Evolutionary conservation across 2,329 filamentous ascomycete species (phyloP), one percentile per base, ranked within the genome.

Genomic region (Diaporthe citri): DNA sequence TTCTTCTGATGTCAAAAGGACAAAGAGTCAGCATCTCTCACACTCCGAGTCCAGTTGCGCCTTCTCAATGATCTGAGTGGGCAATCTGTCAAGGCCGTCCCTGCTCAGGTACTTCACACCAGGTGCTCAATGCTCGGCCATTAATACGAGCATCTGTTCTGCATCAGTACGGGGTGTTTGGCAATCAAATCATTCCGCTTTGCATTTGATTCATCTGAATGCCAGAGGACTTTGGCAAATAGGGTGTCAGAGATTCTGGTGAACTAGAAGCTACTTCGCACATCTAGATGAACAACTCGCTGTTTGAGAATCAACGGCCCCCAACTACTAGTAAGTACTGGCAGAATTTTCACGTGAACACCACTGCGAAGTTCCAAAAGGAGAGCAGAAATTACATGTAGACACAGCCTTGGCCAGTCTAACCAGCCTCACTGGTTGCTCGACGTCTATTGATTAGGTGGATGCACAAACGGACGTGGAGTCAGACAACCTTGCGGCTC

Each of bases 11-110:
- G 28, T 9, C n/a, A n/a, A 4, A 12, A 9, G 25, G 36, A 12
- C 25, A 25, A 2, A 25, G 8, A 20, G 2, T 5, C 3, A 34
- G 0, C 13, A 1, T 10, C 12, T 22, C 8, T 9, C 1, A 4
- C 1, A 5, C 7, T 3, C 4, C 1, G 28, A 2, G 56, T n/a
- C 17, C 13, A 41, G 3, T 7, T 39, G 36, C 8, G 12, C 39
- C 20, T 17, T 17, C n/a, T 12, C n/a, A 10, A 15, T 10, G 56
- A 34, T 59, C 4, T 22, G 3, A 25, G 56, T 34, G 56, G 34
- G 8, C 34, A 59, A 36, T 5, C 8, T 39, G 17, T 41, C 13
- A 2, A 25, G 10, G 4, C 22, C 41, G 34, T 10, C 10, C 31
- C 12, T 39, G 15, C 17, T n/a, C 20, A 36, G 20, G 20, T 20